Conservation (phyloP, 768 basidiomycete species). For the Coprinopsis sp. region DNA sequence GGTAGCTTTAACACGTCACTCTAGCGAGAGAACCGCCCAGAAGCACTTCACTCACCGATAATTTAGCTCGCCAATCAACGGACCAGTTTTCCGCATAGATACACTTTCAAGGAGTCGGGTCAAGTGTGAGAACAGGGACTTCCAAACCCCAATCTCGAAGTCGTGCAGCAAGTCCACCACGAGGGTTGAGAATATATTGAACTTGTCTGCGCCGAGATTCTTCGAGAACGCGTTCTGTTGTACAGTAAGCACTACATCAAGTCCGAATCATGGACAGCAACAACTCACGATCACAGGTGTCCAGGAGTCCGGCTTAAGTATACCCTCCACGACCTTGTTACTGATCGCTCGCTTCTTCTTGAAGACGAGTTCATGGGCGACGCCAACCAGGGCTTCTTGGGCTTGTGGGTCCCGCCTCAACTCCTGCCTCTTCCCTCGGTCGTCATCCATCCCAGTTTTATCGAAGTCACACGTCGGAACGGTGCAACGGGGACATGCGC, state of each 20-base stretch:
- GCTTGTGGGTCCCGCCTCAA: not conserved
- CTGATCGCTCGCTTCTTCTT: not conserved
- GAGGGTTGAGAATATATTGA: conserved; percentile 26
- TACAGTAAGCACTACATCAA: not conserved
- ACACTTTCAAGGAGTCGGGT: conserved; percentile 27
- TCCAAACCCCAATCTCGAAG: conserved; percentile 36
- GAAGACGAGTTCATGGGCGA: not conserved
- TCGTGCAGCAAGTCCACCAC: conserved; percentile 36
- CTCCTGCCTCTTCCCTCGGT: not conserved
- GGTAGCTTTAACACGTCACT: conserved; percentile 15
- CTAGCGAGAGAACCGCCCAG: too few species aligned
- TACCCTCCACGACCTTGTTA: not conserved
- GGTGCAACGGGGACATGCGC: conserved; percentile 18
- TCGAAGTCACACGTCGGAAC: conserved; percentile 8
- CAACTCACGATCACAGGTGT: conserved; percentile 1
- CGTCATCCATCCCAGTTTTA: conserved; percentile 6
- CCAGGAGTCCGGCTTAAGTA: not conserved
- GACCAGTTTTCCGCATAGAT: conserved; percentile 9
- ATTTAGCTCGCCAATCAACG: conserved; percentile 12
- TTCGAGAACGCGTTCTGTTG: conserved; percentile 30
- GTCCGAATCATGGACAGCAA: not conserved
- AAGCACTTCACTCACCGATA: not conserved
- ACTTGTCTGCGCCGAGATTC: conserved; percentile 11
- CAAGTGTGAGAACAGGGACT: conserved; percentile 31
- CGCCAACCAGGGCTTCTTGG: not conserved